Percentiles rank a stretch among this genome's conserved stretches.
Conservation (phyloP, 2,329 filamentous ascomycete species). For the Tolypocladium tundrense region DNA sequence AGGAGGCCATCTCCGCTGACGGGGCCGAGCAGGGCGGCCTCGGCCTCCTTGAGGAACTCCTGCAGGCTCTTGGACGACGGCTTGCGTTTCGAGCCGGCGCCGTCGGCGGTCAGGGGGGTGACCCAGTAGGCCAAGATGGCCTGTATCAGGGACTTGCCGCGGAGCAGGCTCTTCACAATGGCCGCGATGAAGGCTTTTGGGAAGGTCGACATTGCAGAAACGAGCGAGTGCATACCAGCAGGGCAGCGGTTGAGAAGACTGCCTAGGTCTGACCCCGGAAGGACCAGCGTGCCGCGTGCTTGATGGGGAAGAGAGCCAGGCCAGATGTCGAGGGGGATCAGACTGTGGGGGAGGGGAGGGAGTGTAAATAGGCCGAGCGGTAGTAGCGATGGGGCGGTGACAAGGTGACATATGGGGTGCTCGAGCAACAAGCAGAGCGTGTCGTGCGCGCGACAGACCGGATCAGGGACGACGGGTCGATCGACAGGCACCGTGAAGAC, state of each 20-base stretch:
- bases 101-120: conserved; percentile 26
- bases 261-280: neutral
- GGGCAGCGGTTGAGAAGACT: neutral
- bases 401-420: neutral
- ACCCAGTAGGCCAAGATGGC: conserved; percentile 47
- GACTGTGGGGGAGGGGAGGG: neutral
- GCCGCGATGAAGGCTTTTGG: conserved; percentile 44
- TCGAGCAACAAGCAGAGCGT: neutral
- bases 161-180: conserved; percentile 45
- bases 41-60: conserved; percentile 49
- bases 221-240: conserved; percentile 37
- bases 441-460: neutral
- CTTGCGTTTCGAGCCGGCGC: conserved; percentile 11
- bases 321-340: neutral
- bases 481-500: conserved; percentile 6
- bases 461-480: conserved; percentile 5
- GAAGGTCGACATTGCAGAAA: conserved; percentile 47
- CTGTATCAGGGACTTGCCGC: conserved; percentile 49
- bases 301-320: neutral
- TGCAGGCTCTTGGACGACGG: conserved; percentile 21
- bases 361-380: neutral
- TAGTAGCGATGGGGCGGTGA: neutral
- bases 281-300: neutral
- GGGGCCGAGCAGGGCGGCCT: conserved; percentile 38
- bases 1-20: conserved; percentile 34